Percentiles rank a stretch among this genome's conserved stretches.
phyloP scores from a whole-genome alignment of 345 rosid genomes.

The Reutealis trisperma region DNA sequence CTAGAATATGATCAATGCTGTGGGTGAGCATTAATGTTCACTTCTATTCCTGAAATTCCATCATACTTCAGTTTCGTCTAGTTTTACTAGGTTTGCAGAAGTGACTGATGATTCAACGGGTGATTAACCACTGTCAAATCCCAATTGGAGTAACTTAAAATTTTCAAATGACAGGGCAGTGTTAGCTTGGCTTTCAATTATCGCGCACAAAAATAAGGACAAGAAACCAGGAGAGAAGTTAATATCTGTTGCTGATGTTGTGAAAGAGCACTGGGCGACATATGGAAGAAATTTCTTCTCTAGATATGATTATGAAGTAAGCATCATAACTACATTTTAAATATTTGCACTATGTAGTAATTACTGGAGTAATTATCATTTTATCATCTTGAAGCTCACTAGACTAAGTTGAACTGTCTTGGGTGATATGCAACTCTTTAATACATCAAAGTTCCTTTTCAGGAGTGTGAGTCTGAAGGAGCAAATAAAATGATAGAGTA shows the following conservation, averaged over 20 bases:
- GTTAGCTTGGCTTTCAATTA: conserved; percentile 88
- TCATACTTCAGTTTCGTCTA: not conserved
- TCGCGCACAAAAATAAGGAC: conserved; percentile 78
- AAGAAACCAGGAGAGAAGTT: conserved; percentile 74
- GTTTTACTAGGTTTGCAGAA: not conserved
- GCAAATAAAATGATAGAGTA: conserved; percentile 80
- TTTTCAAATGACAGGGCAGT: conserved; percentile 68
- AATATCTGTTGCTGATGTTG: conserved; percentile 80
- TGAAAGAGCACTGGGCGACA: conserved; percentile 87
- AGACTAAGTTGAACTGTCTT: conserved; percentile 9
- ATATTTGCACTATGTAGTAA: not conserved
- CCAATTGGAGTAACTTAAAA: not conserved
- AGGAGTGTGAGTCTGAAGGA: conserved; percentile 95
- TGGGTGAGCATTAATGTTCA: not conserved
- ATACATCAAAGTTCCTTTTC: conserved; percentile 18
- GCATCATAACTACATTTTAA: conserved; percentile 16
- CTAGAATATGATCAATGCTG: not conserved
- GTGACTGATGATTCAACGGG: not conserved
- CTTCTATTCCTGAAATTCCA: not conserved
- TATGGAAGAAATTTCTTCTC: conserved; percentile 93
- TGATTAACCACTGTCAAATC: not conserved
- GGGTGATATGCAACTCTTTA: conserved; percentile 21
- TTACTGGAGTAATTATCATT: not conserved
- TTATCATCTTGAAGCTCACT: conserved; percentile 2
- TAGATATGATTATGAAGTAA: conserved; percentile 94